Evolutionary conservation across 805 yeast species (phyloP).

Genomic region (Saccharomycopsis oosterbeekiorum): DNA sequence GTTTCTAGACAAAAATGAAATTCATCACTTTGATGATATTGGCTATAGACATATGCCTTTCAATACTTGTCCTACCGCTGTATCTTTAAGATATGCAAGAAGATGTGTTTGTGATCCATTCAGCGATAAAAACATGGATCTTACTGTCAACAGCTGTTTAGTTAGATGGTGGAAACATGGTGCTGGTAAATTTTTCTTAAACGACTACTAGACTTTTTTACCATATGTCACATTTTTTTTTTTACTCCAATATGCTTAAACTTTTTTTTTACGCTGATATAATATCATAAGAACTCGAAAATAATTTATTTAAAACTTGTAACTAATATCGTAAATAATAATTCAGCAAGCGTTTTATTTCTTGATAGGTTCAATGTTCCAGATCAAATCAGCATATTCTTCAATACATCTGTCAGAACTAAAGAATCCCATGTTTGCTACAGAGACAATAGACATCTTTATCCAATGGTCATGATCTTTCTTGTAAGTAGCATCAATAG

Average conservation of each 20-base stretch:
- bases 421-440: conserved; percentile 91
- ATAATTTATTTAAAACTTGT: too few relatives aligned
- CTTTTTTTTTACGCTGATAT: too few relatives aligned
- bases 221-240: neutral
- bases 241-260: too few relatives aligned
- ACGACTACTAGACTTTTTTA: neutral
- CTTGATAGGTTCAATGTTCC: conserved; percentile 76
- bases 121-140: conserved; percentile 34
- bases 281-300: too few relatives aligned
- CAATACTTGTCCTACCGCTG: conserved; percentile 47
- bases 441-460: conserved; percentile 64
- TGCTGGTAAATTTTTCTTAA: conserved; percentile 45
- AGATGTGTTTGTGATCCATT: conserved; percentile 52
- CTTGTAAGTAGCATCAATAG: conserved; percentile 61
- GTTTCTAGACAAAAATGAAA: conserved; percentile 45
- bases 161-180: conserved; percentile 71
- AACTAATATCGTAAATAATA: too few relatives aligned
- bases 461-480: conserved; percentile 63
- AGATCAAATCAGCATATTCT: conserved; percentile 85
- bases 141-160: conserved; percentile 48
- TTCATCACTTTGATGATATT: conserved; percentile 72
- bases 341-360: too few relatives aligned
- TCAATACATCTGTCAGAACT: conserved; percentile 83
- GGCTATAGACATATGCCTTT: conserved; percentile 75
- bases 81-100: conserved; percentile 39